These are phyloP conservation scores for Hymenoscyphus fructigenus DNA, from an alignment of 2,329 filamentous ascomycete species.

Conservation along the genomic window DNA sequence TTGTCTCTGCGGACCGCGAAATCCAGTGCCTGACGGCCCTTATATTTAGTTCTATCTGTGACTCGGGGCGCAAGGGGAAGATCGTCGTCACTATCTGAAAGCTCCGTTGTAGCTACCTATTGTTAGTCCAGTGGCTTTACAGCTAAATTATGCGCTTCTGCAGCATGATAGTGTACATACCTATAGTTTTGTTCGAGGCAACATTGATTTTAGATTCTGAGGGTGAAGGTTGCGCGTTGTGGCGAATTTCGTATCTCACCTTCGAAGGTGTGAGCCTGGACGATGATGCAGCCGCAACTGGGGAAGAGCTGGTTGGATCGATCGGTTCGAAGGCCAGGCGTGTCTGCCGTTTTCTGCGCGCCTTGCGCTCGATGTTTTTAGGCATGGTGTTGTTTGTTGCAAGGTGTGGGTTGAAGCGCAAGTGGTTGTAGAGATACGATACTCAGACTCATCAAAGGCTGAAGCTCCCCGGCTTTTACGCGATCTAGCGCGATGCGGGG, in stretches of 20 bases:
- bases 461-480: too few species aligned
- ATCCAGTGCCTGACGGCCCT: not conserved
- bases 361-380: slow-evolving; percentile 27
- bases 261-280: slow-evolving; percentile 26
- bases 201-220: slow-evolving; percentile 4
- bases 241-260: slow-evolving; percentile 26
- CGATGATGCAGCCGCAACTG: slow-evolving; percentile 1
- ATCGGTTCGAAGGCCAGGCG: slow-evolving; percentile 31
- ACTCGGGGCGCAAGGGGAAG: not conserved
- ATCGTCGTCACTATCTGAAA: slow-evolving; percentile 5
- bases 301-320: slow-evolving; percentile 17
- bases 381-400: slow-evolving; percentile 16
- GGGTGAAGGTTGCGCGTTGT: slow-evolving; percentile 9
- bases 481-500: too few species aligned
- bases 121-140: not conserved
- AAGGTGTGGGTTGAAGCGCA: not conserved
- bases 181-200: not conserved
- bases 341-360: slow-evolving; percentile 32
- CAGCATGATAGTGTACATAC: not conserved
- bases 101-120: not conserved
- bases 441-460: too few species aligned
- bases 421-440: too few species aligned
- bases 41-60: slow-evolving; percentile 7
- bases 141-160: not conserved
- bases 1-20: not conserved